Percentiles rank a stretch among this genome's conserved stretches.
These are phyloP conservation scores for Amanita phalloides DNA, from an alignment of 768 basidiomycete species.

Conservation along the genomic window DNA sequence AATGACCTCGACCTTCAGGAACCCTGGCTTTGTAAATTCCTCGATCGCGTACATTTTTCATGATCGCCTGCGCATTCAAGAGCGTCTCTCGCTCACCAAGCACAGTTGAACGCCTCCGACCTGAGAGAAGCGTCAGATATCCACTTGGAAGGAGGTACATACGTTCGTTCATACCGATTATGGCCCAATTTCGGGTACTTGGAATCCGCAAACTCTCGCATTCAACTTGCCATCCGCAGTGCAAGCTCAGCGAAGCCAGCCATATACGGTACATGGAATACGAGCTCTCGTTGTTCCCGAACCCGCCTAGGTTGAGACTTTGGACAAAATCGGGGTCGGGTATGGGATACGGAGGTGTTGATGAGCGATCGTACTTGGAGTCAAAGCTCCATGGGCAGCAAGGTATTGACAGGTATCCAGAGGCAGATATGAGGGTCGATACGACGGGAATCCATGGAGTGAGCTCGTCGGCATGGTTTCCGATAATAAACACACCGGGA, in stretches of 20 bases:
- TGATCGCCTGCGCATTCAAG: slow-evolving; percentile 37
- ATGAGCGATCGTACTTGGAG: slow-evolving; percentile 44
- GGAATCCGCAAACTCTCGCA: slow-evolving; percentile 83
- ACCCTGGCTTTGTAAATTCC: slow-evolving; percentile 64
- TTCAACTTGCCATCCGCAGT: slow-evolving; percentile 83
- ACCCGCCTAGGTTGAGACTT: slow-evolving; percentile 49
- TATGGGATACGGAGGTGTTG: slow-evolving; percentile 17
- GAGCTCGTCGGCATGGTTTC: slow-evolving; percentile 94
- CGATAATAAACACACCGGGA: slow-evolving; percentile 66
- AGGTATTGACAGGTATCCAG: slow-evolving; percentile 76
- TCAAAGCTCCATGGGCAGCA: slow-evolving; percentile 89
- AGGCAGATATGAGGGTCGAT: slow-evolving; percentile 45
- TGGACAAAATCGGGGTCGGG: slow-evolving; percentile 15
- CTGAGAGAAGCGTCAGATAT: neutral
- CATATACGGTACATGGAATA: slow-evolving; percentile 84
- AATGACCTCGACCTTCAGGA: slow-evolving; percentile 38
- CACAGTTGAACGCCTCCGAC: slow-evolving; percentile 17
- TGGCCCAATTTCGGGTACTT: slow-evolving; percentile 88
- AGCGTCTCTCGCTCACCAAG: neutral
- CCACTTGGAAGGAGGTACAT: too few species aligned
- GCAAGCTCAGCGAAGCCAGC: slow-evolving; percentile 60
- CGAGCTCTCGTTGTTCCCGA: slow-evolving; percentile 50
- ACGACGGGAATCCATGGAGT: slow-evolving; percentile 92
- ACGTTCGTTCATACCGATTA: slow-evolving; percentile 46
- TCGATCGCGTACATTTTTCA: slow-evolving; percentile 43